A percentile compares a stretch with the other conserved stretches of the same genome.
Conservation (phyloP, 805 yeast genomes). For the Yarrowia divulgata region DNA sequence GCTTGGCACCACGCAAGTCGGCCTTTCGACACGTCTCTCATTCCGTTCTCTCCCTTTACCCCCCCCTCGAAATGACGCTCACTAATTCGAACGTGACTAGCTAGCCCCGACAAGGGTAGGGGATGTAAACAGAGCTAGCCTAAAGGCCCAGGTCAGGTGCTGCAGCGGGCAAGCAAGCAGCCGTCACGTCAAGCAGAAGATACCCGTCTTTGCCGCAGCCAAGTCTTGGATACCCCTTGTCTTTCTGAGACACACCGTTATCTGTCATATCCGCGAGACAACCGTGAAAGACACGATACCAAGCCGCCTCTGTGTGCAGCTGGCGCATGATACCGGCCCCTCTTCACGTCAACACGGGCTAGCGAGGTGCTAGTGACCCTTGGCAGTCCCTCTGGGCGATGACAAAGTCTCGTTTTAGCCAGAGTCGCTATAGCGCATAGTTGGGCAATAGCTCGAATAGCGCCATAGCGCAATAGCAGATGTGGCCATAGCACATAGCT, state of each 20-base stretch:
- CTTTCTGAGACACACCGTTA: neutral
- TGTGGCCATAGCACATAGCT: conserved; percentile 6
- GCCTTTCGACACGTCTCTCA: conserved; percentile 2
- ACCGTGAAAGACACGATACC: neutral
- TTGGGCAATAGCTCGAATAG: conserved; percentile 1
- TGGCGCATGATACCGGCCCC: neutral
- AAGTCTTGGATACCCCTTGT: neutral
- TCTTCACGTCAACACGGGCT: conserved; percentile 14
- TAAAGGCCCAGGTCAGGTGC: conserved; percentile 21
- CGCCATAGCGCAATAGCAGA: conserved; percentile 2
- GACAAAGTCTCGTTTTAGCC: neutral
- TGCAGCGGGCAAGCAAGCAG: neutral
- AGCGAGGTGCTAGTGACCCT: neutral
- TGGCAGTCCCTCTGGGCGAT: neutral
- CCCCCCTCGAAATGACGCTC: conserved; percentile 15
- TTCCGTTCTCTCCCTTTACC: neutral
- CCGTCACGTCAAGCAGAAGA: neutral
- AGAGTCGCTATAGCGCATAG: neutral
- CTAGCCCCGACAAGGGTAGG: conserved; percentile 21
- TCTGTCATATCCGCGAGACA: neutral
- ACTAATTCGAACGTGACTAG: conserved; percentile 7
- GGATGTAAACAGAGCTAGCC: conserved; percentile 32
- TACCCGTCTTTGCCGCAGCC: neutral
- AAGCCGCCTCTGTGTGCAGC: neutral
- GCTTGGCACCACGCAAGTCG: conserved; percentile 5